Percentiles rank a stretch among this genome's conserved stretches.
Evolutionary conservation across 164 flowering plant species (phyloP).

Genomic region (Umbellularia californica): DNA sequence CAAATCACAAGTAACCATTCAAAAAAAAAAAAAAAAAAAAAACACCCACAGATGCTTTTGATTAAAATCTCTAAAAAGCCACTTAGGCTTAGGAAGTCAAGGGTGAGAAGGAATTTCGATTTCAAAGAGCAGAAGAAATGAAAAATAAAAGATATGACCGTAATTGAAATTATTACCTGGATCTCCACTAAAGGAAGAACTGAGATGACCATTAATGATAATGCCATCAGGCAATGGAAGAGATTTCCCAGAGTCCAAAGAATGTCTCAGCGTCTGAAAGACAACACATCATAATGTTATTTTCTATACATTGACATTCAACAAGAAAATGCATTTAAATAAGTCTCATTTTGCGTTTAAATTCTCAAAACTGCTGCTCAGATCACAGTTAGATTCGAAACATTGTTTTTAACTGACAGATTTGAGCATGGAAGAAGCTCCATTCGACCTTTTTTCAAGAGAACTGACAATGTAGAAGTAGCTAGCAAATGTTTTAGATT

Average conservation of each 20-base stretch:
- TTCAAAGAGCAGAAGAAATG: background rate
- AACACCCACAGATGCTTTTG: background rate
- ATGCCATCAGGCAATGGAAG: constrained; percentile 57
- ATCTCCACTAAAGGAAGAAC: constrained; percentile 50
- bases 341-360: background rate
- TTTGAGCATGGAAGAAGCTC: background rate
- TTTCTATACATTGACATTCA: background rate
- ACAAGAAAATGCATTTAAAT: background rate
- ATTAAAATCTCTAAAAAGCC: background rate
- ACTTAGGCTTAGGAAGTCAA: background rate
- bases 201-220: constrained; percentile 53
- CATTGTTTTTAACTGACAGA: background rate
- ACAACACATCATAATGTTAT: background rate
- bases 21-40: background rate
- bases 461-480: too few relatives aligned
- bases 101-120: background rate
- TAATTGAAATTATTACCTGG: constrained; percentile 41
- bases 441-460: background rate
- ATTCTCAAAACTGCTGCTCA: background rate
- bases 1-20: background rate
- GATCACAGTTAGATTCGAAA: background rate
- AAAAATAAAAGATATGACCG: background rate
- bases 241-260: constrained; percentile 41
- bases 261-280: constrained; percentile 38
- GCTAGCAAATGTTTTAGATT: background rate